Evolutionary conservation across 2,329 filamentous ascomycete genomes (phyloP).

Genomic region (Ambrosiella xylebori): DNA sequence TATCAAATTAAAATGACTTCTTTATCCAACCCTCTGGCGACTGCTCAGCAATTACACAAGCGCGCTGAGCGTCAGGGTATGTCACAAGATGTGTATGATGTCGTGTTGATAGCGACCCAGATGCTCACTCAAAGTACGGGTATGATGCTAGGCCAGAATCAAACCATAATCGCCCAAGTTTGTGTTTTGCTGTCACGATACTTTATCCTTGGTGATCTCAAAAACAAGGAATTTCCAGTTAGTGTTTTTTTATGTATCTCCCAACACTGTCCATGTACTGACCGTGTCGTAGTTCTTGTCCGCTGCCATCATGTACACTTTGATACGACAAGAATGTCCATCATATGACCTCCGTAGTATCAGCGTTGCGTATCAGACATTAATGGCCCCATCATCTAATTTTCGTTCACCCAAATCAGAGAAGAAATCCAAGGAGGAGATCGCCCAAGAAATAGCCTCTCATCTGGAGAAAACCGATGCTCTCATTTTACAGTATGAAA

Average conservation of each 20-base stretch:
- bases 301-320: conserved; percentile 9
- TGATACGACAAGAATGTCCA: conserved; percentile 6
- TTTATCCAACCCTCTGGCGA: conserved; percentile 54
- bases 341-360: neutral
- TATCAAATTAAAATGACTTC: conserved; percentile 6
- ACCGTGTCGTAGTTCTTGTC: conserved; percentile 5
- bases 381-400: conserved; percentile 45
- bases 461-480: conserved; percentile 24
- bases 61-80: conserved; percentile 38
- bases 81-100: conserved; percentile 52
- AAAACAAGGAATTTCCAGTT: conserved; percentile 41
- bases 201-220: conserved; percentile 46
- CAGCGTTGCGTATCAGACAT: conserved; percentile 62
- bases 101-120: conserved; percentile 53
- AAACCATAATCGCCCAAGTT: conserved; percentile 71
- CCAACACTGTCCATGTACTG: neutral
- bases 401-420: conserved; percentile 20
- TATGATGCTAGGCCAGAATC: conserved; percentile 65
- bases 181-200: conserved; percentile 69
- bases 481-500: conserved; percentile 56
- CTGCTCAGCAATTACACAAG: conserved; percentile 49
- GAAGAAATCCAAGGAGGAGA: conserved; percentile 11
- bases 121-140: conserved; percentile 63
- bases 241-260: conserved; percentile 12
- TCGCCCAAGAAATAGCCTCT: neutral